Base-by-base conservation (phyloP, 2,329 filamentous ascomycete species). In the Alternaria arborescens region DNA sequence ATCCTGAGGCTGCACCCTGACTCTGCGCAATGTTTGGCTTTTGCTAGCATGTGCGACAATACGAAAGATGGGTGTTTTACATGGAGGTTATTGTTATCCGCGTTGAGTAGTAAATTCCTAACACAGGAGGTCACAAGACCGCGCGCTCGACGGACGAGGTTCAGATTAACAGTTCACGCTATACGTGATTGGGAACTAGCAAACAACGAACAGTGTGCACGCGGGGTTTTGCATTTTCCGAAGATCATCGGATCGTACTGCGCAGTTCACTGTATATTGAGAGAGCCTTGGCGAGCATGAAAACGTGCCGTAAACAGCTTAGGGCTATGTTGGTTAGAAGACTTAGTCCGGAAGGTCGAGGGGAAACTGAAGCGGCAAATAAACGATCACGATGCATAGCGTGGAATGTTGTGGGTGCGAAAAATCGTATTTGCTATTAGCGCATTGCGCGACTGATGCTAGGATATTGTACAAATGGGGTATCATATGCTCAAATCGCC, bases 161-260 rank as follows among this genome's bases (percentile, higher is more conserved):
- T 26, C 34, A 52, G 22, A 56, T 43, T 34, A 16, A 34, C 16
- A 24, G 44, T 56, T 51, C 36, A 12, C 46, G n/a, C 52, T 47
- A 52, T 20, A 14, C 14, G n/a, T 36, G 28, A 41, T 41, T 40
- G 5, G 22, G 30, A 55, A 38, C 26, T 61, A 58, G 55, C 18
- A 43, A 36, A 12, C 5, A 28, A 20, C 24, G 36, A n/a, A 32
- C n/a, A 12, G 20, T 36, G 46, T 50, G 46, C 46, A 18, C 24
- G 28, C 18, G 36, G 38, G 44, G n/a, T 30, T 38, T 41, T 41
- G 20, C 42, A 16, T 20, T 51, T 57, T 30, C 53, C 61, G 43
- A 63, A 55, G 58, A 62, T 62, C 12, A 8, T 56, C 60, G 56
- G 60, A 52, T 51, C 36, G 47, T 18, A 20, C 18, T 30, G 28